Percentiles rank a stretch among this genome's conserved stretches.
phyloP scores from a whole-genome alignment of 2,329 filamentous ascomycete species.

The Colletotrichum sp. region DNA sequence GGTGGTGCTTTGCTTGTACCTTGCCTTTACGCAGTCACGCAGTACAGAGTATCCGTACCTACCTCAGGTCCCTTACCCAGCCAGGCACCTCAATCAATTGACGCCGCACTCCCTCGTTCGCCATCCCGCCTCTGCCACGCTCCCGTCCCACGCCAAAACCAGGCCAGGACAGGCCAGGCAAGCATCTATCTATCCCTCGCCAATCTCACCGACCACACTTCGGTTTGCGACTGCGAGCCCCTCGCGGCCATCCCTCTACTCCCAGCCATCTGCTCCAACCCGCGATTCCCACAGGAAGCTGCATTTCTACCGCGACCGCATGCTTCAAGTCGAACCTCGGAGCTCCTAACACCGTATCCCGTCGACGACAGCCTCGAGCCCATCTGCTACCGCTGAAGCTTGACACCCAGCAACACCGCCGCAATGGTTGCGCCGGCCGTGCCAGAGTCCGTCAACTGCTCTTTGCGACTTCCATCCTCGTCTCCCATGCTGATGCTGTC shows the following conservation, averaged over 20 bases:
- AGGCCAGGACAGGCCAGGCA: neutral
- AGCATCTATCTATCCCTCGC: slow-evolving; percentile 9
- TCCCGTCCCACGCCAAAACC: neutral
- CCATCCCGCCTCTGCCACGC: neutral
- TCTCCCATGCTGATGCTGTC: slow-evolving; percentile 22
- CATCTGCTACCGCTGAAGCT: neutral
- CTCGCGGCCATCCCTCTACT: slow-evolving; percentile 2
- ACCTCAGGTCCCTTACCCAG: neutral
- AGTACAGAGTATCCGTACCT: no score
- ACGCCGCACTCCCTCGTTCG: neutral
- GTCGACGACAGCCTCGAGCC: neutral
- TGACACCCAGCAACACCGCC: slow-evolving; percentile 25
- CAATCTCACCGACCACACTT: slow-evolving; percentile 10
- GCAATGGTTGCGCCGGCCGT: slow-evolving; percentile 77
- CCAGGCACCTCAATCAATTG: neutral
- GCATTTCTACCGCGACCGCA: neutral
- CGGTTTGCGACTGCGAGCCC: neutral
- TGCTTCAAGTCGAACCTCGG: neutral
- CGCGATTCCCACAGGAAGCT: neutral
- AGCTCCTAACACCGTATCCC: slow-evolving; percentile 9
- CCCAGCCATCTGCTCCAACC: neutral
- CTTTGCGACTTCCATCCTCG: neutral
- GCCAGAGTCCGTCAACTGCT: slow-evolving; percentile 65
- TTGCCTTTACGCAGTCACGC: neutral
- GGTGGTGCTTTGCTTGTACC: neutral